A percentile compares a stretch with the other conserved stretches of the same genome.
Evolutionary conservation across 306 rosid species (phyloP).

Genomic region (Rosa lucieae): DNA sequence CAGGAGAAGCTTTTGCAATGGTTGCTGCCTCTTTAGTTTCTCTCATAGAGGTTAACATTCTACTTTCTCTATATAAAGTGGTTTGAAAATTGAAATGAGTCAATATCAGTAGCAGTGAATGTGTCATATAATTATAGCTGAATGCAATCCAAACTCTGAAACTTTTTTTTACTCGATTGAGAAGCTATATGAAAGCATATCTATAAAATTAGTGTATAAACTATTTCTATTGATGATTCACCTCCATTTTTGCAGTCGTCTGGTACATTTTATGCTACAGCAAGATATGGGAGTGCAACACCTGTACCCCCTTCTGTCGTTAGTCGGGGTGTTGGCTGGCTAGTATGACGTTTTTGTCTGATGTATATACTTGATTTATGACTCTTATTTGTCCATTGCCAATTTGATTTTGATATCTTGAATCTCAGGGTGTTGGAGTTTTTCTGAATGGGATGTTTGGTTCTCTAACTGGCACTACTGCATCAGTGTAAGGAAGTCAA

Average conservation of each 20-base stretch:
- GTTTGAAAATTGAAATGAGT: neutral
- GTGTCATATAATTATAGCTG: neutral
- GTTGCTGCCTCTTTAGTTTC: conserved; percentile 82
- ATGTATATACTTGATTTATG: neutral
- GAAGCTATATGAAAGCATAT: neutral
- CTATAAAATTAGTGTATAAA: neutral
- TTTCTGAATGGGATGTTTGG: conserved; percentile 71
- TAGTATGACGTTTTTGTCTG: conserved; percentile 40
- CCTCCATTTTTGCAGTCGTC: conserved; percentile 56
- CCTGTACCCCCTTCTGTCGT: conserved; percentile 82
- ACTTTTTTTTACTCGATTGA: neutral
- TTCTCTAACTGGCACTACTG: conserved; percentile 60
- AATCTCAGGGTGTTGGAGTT: conserved; percentile 62
- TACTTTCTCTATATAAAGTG: neutral
- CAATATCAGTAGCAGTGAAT: neutral
- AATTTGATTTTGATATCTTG: conserved; percentile 17
- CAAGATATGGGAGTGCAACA: conserved; percentile 81
- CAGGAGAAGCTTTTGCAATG: conserved; percentile 78
- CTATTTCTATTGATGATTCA: conserved; percentile 5
- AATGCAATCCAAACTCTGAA: neutral
- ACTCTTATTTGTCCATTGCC: neutral
- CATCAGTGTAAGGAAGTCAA: conserved; percentile 60
- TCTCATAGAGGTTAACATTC: conserved; percentile 60
- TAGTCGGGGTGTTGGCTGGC: conserved; percentile 82
- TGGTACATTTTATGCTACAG: conserved; percentile 71